Evolutionary conservation across 345 rosid species (phyloP).

Genomic region (Combretum micranthum): DNA sequence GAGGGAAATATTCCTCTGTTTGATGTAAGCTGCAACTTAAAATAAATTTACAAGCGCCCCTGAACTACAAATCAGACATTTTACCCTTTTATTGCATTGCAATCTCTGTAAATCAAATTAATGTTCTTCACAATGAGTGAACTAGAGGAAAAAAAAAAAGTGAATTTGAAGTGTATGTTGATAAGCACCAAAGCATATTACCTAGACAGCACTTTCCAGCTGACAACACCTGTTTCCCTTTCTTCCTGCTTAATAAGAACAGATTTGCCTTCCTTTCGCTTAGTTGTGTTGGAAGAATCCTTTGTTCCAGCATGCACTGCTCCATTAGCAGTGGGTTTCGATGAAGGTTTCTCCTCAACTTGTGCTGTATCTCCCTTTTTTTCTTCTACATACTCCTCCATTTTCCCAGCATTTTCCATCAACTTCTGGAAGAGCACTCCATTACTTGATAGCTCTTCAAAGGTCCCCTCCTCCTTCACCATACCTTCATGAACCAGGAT

Average conservation of each 20-base stretch:
- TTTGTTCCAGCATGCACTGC: slow-evolving; percentile 30
- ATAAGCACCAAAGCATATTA: slow-evolving; percentile 14
- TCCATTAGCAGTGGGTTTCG: slow-evolving; percentile 59
- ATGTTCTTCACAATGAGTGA: too few relatives aligned
- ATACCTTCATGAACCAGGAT: slow-evolving; percentile 85
- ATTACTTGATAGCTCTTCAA: slow-evolving; percentile 66
- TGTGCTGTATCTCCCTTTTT: slow-evolving; percentile 42
- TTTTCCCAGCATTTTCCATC: slow-evolving; percentile 99
- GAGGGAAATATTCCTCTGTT: too few relatives aligned
- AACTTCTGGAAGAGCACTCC: slow-evolving; percentile 77
- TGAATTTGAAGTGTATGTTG: too few relatives aligned
- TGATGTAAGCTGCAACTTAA: too few relatives aligned
- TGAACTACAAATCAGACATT: too few relatives aligned
- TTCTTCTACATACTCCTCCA: slow-evolving; percentile 89
- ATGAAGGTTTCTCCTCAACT: slow-evolving; percentile 28
- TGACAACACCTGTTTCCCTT: slow-evolving; percentile 92
- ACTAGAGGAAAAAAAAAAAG: too few relatives aligned
- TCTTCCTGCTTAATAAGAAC: slow-evolving; percentile 96
- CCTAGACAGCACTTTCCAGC: slow-evolving; percentile 71
- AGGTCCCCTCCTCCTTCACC: slow-evolving; percentile 94
- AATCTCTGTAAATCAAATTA: too few relatives aligned
- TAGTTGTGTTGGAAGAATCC: slow-evolving; percentile 25
- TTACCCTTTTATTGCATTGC: too few relatives aligned
- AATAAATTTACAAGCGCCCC: too few relatives aligned
- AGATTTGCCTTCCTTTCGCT: slow-evolving; percentile 67